These are phyloP conservation scores for Suillus subaureus DNA, from an alignment of 768 basidiomycete species.

Conservation along the genomic window DNA sequence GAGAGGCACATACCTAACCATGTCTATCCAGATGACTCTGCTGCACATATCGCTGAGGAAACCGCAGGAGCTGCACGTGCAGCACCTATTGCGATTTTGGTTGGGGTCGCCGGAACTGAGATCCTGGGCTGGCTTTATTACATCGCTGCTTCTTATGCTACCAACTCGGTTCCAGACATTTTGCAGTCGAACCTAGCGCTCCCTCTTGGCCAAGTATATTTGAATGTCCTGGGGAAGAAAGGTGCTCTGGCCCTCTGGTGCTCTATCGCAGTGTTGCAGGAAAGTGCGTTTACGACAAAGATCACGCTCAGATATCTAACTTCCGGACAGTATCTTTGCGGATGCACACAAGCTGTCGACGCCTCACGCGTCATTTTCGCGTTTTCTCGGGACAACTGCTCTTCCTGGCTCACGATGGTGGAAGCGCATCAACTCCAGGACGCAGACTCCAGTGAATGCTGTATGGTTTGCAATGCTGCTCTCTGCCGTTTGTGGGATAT, in stretches of 20 bases:
- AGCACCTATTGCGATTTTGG: constrained; percentile 47
- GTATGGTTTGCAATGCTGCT: constrained; percentile 41
- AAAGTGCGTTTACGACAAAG: constrained; percentile 13
- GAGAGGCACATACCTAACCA: neutral
- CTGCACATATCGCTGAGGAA: constrained; percentile 50
- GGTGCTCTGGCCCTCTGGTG: constrained; percentile 49
- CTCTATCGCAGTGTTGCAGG: constrained; percentile 46
- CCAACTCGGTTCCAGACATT: constrained; percentile 37
- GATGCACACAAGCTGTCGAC: constrained; percentile 49
- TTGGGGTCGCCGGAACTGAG: constrained; percentile 41
- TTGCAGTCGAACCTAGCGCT: constrained; percentile 37
- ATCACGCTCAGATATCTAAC: neutral
- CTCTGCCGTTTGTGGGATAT: constrained; percentile 33
- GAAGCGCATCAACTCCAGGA: constrained; percentile 35
- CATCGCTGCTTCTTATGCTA: constrained; percentile 48
- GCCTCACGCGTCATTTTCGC: constrained; percentile 51
- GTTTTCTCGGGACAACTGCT: constrained; percentile 41
- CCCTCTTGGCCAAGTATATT: constrained; percentile 45
- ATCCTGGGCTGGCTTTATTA: constrained; percentile 44
- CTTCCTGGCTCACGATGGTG: constrained; percentile 41
- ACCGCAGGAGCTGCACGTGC: constrained; percentile 44
- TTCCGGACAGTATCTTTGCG: constrained; percentile 38
- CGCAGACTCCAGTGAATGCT: constrained; percentile 40
- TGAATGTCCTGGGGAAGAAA: constrained; percentile 39
- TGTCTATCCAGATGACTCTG: constrained; percentile 43